Evolutionary conservation across 805 yeast species (phyloP).

Genomic region (Zygoascus flipseniorum): DNA sequence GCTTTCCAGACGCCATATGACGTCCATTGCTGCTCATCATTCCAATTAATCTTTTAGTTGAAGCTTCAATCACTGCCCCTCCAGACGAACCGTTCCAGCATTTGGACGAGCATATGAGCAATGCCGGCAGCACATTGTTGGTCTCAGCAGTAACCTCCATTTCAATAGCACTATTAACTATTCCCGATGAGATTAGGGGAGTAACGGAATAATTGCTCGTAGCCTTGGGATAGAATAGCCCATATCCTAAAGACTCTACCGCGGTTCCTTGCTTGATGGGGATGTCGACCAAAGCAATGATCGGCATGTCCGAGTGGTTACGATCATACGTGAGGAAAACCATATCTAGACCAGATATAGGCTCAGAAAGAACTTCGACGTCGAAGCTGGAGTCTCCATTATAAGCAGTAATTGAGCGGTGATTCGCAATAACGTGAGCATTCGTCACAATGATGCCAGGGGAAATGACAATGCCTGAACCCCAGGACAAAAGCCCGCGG

Average conservation of each 20-base stretch:
- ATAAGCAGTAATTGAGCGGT: neutral
- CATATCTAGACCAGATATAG: slow-evolving; percentile 25
- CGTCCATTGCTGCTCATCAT: slow-evolving; percentile 32
- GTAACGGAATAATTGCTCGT: slow-evolving; percentile 6
- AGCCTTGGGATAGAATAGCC: slow-evolving; percentile 25
- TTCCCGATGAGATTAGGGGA: slow-evolving; percentile 22
- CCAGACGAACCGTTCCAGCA: slow-evolving; percentile 36
- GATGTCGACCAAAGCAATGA: neutral
- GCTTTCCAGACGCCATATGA: slow-evolving; percentile 24
- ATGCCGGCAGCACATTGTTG: slow-evolving; percentile 7
- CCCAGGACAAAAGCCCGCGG: slow-evolving; percentile 27
- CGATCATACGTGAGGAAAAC: slow-evolving; percentile 15
- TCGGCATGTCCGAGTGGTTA: no score
- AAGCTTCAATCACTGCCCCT: slow-evolving; percentile 24
- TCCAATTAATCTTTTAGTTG: slow-evolving; percentile 22
- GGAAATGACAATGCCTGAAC: slow-evolving; percentile 28
- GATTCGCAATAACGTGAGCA: slow-evolving; percentile 24
- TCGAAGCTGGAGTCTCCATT: slow-evolving; percentile 10
- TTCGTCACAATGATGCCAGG: slow-evolving; percentile 26
- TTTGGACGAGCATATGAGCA: slow-evolving; percentile 27
- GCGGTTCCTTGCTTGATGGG: slow-evolving; percentile 9
- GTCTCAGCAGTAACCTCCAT: slow-evolving; percentile 7
- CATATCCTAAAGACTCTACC: slow-evolving; percentile 28
- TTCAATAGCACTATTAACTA: slow-evolving; percentile 14
- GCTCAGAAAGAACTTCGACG: slow-evolving; percentile 14